A percentile compares a stretch with the other conserved stretches of the same genome.
phyloP scores from a whole-genome alignment of 805 yeast genomes.

The Wickerhamomyces rabaulensis region DNA sequence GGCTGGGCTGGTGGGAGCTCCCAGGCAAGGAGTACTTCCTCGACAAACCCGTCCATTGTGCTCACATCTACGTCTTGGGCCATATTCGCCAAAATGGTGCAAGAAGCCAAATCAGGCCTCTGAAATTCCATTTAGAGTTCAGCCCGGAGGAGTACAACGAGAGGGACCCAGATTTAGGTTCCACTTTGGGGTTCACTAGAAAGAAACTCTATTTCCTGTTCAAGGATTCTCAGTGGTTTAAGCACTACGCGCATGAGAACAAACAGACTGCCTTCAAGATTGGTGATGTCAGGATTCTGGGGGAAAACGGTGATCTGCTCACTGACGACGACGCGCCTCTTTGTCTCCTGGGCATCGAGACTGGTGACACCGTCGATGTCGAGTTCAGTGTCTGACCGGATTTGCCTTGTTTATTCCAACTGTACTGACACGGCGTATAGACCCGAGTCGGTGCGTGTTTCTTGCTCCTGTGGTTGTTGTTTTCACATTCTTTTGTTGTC shows the following conservation, averaged over 20 bases:
- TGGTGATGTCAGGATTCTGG: conserved; percentile 31
- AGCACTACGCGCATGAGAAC: not conserved
- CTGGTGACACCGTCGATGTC: conserved; percentile 44
- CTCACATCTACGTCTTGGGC: conserved; percentile 58
- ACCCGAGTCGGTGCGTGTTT: too few species aligned
- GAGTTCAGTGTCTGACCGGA: conserved; percentile 2
- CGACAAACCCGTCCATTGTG: conserved; percentile 76
- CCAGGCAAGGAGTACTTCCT: conserved; percentile 57
- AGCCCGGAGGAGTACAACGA: conserved; percentile 67
- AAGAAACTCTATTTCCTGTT: conserved; percentile 50
- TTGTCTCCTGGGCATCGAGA: conserved; percentile 46
- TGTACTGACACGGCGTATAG: too few species aligned
- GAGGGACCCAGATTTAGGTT: conserved; percentile 64
- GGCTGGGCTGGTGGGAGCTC: conserved; percentile 40
- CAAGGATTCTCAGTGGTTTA: conserved; percentile 31
- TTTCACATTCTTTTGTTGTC: too few species aligned
- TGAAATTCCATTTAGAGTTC: conserved; percentile 69
- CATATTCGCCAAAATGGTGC: conserved; percentile 28
- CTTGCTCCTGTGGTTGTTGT: too few species aligned
- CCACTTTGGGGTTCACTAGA: conserved; percentile 60
- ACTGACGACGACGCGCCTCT: conserved; percentile 40
- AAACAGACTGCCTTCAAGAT: conserved; percentile 13
- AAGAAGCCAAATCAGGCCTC: conserved; percentile 26
- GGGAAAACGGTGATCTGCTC: conserved; percentile 27
- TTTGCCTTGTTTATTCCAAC: not conserved